Evolutionary conservation across 1,284 basidiomycete species (phyloP), one percentile per base, ranked within the genome.

Genomic region (Leccinum subfulvum): DNA sequence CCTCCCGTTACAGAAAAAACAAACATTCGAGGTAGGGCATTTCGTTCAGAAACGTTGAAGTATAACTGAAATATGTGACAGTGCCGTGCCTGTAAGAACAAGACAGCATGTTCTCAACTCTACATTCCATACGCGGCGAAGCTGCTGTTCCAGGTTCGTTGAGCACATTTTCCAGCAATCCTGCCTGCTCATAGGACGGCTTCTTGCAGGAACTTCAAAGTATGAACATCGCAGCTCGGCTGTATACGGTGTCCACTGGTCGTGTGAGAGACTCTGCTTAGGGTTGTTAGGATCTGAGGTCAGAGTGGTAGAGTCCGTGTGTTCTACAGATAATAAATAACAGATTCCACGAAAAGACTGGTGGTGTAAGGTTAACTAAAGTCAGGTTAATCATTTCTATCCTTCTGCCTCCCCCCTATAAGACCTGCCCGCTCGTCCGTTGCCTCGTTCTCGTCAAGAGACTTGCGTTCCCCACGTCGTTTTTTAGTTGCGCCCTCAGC

Each of bases 61-160:
- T 41, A 23, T 52, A 28, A 62, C 58, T 60, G 47, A 61, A 11
- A 30, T 55, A 54, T 65, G 49, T 28, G 37, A 56, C 58, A 87
- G 82, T 95, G 92, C 72, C 88, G 93, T 63, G 90, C 95, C 49
- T 98, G 95, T 79, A 92, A 95, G 73, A 98, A 97, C 81, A 96
- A 95, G 81, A 97, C 95, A 39, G 91, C 92, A 55, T 91, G 92
- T 72, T 95, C 92, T 61, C 94, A 96, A 69, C 77, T 95, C 21
- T 94, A 93, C 72, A 94, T 95, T 77, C 94, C 94, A 47, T 95
- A 95, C 73, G 94, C 94, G 14, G 93, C 93, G 18, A 97, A 97
- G 77, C 77, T 97, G 62, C 82, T 97, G 57, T 94, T 96, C 88
- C 94, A 96, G 86, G 89, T 90, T 71, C 60, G 81, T 72, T 60